These are phyloP conservation scores for Leavenworthia alabamica DNA, from an alignment of 345 rosid genomes.

Conservation along the genomic window DNA sequence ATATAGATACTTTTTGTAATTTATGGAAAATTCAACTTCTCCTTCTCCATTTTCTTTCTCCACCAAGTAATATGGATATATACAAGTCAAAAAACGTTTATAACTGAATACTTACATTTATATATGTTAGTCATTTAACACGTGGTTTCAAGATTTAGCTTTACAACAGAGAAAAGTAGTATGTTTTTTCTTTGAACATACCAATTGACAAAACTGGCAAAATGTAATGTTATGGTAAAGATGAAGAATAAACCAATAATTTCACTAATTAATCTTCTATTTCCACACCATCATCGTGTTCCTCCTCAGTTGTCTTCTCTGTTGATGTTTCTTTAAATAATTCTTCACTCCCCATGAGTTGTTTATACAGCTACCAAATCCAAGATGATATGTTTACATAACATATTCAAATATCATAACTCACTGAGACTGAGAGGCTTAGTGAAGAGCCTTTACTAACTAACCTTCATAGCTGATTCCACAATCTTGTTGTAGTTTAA, in stretches of 20 bases:
- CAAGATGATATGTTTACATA: background rate
- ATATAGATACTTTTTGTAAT: no score
- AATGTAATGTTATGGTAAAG: no score
- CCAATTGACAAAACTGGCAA: no score
- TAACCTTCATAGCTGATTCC: constrained; percentile 56
- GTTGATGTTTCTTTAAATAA: constrained; percentile 16
- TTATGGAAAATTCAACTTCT: no score
- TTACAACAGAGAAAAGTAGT: no score
- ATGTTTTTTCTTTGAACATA: no score
- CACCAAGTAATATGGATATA: no score
- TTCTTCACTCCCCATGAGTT: constrained; percentile 24
- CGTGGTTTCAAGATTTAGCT: no score
- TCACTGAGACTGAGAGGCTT: background rate
- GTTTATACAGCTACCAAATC: constrained; percentile 20
- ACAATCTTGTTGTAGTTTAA: constrained; percentile 47
- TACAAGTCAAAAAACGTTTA: no score
- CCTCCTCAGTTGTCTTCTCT: constrained; percentile 2
- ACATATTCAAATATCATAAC: background rate
- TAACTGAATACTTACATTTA: no score
- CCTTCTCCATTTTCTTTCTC: no score
- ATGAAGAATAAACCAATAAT: background rate
- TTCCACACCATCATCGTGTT: background rate
- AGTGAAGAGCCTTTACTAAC: constrained; percentile 31
- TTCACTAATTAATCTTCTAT: background rate
- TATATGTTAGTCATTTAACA: no score